Base-by-base conservation (phyloP, 768 basidiomycete genomes). In the Rhodocollybia butyracea region DNA sequence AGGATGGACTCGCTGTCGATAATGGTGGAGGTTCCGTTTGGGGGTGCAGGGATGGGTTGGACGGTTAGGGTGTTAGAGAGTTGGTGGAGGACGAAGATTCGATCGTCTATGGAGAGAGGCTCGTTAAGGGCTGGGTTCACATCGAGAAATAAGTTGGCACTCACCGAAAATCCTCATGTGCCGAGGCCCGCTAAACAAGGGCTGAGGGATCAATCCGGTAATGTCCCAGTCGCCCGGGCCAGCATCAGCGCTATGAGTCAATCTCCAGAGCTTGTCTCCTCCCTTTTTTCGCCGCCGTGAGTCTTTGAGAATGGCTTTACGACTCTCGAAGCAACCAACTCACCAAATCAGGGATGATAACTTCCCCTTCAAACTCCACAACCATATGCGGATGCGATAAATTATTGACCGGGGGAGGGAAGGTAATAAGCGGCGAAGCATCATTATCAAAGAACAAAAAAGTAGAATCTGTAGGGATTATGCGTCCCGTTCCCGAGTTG, bases 271-370 rank as follows among this genome's bases (percentile, higher is more conserved):
- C 60, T 76, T 85, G 67, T 86, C 85, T 2, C 70, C 79, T 26
- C 84, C 84, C 83, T 84, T 57, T n/a, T n/a, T n/a, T n/a, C n/a
- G n/a, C n/a, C n/a, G n/a, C n/a, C n/a, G n/a, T n/a, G n/a, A n/a
- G n/a, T n/a, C n/a, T n/a, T n/a, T n/a, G n/a, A n/a, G n/a, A n/a
- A n/a, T n/a, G n/a, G n/a, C n/a, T n/a, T n/a, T n/a, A n/a, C n/a
- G n/a, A n/a, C n/a, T n/a, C n/a, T n/a, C n/a, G n/a, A n/a, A n/a
- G n/a, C n/a, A n/a, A n/a, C n/a, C n/a, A n/a, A n/a, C 74, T 51
- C 53, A 82, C 83, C 56, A 86, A 72, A 66, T 85, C 86, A 11
- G 85, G 77, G 13, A 86, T 72, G 58, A 88, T 75, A n/a, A 86
- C 66, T 59, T 86, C 85, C 1, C 60, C 63, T 7, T 73, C 73